Evolutionary conservation across 1,284 basidiomycete species (phyloP), one percentile per base, ranked within the genome.

Genomic region (Vanrija sp.): DNA sequence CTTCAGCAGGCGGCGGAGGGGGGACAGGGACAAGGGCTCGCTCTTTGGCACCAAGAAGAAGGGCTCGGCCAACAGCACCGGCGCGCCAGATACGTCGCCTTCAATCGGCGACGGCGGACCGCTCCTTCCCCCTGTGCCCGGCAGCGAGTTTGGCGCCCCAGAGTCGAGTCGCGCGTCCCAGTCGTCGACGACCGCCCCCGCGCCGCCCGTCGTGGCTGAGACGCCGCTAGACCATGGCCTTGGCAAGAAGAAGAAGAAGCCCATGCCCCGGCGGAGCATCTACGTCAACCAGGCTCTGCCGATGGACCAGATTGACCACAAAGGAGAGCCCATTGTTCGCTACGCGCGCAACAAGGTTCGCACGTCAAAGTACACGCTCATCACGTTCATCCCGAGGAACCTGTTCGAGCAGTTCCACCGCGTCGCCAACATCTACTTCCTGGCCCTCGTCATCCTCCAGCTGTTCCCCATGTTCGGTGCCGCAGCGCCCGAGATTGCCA

Each of bases 381-480:
- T 95, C 60, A 90, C 92, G 4, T 98, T 97, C 72, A 67, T 97
- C 44, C 94, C 94, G n/a, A 92, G 89, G 80, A 95, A 95, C 71
- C 76, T 95, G 59, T 88, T 85, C 60, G 89, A 94, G 75, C 92
- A 96, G 69, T 95, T 96, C 70, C 81, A 87, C 63, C 82, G 89
- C 31, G 84, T 94, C 45, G 93, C 94, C 58, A 97, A 98, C 75
- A 78, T 97, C 47, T 98, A 94, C 77, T 97, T 97, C 78, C 77
- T 97, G 38, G 82, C 81, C 1, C 80, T 92, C 14, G 88, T 94
- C 64, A 78, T 96, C 51, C 78, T 95, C 14, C 89, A 94, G 79
- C 87, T 93, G 4, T 94, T 96, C 70, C 82, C 91, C 46, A 79
- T 95, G 23, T 98, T 98, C 71, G 94, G 92, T 43, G 89, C 93